Evolutionary conservation across 73 alveolate genomes (phyloP).

Genomic region (Uronychia binucleata): DNA sequence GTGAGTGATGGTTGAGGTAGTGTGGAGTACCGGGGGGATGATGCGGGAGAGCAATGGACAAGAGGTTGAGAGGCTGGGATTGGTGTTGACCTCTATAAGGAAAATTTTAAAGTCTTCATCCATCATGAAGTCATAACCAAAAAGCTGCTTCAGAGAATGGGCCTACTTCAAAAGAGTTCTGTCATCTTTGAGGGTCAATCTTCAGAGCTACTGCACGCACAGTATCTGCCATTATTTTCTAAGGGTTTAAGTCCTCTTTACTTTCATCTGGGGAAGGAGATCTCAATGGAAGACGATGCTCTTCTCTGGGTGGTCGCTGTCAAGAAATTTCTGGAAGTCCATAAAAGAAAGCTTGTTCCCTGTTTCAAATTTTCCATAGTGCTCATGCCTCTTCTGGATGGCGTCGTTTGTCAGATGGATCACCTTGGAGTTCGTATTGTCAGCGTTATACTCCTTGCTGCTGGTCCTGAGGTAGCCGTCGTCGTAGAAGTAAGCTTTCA

Average conservation of each 20-base stretch:
- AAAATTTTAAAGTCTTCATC: slow-evolving; percentile 83
- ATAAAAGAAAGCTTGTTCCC: slow-evolving; percentile 89
- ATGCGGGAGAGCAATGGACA: slow-evolving; percentile 82
- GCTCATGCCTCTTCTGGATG: slow-evolving; percentile 83
- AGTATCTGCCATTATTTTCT: background rate
- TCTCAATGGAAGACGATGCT: slow-evolving; percentile 67
- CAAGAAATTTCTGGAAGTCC: slow-evolving; percentile 86
- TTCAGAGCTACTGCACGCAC: slow-evolving; percentile 66
- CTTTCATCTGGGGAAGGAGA: slow-evolving; percentile 69
- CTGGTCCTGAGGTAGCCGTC: slow-evolving; percentile 83
- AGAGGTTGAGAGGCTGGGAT: slow-evolving; percentile 89
- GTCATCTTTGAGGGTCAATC: slow-evolving; percentile 76
- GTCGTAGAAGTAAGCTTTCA: slow-evolving; percentile 69
- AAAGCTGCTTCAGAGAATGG: slow-evolving; percentile 20
- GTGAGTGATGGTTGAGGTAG: no score
- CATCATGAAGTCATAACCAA: slow-evolving; percentile 94
- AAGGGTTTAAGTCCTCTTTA: slow-evolving; percentile 73
- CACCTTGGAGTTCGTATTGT: slow-evolving; percentile 43
- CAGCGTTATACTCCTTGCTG: slow-evolving; percentile 59
- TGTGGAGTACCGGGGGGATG: slow-evolving; percentile 54
- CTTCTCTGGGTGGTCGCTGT: slow-evolving; percentile 37
- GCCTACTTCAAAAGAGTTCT: slow-evolving; percentile 72
- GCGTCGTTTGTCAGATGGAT: slow-evolving; percentile 96
- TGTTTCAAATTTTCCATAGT: slow-evolving; percentile 91
- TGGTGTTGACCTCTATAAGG: slow-evolving; percentile 92